These are phyloP conservation scores for Phylloporus rhodoxanthus DNA, from an alignment of 768 basidiomycete genomes.

Conservation along the genomic window DNA sequence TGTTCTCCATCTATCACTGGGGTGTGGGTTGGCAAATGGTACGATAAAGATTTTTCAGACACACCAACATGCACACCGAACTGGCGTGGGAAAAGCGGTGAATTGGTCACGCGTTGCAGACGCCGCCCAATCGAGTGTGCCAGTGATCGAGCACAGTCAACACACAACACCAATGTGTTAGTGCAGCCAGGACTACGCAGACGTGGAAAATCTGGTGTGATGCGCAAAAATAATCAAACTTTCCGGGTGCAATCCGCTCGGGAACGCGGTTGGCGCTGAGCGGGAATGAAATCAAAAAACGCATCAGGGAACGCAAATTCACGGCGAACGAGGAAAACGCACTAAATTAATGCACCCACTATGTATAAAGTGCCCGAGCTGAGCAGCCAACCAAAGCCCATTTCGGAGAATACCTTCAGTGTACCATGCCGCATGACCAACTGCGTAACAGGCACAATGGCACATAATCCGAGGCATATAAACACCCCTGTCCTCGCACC, in stretches of 20 bases:
- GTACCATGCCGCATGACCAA: constrained; percentile 55
- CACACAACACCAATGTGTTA: constrained; percentile 58
- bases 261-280: constrained; percentile 79
- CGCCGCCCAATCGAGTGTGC: constrained; percentile 33
- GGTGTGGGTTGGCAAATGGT: constrained; percentile 16
- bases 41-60: constrained; percentile 20
- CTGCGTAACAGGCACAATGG: constrained; percentile 65
- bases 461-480: constrained; percentile 68
- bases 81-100: constrained; percentile 22
- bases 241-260: constrained; percentile 67
- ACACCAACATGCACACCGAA: constrained; percentile 12
- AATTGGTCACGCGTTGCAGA: constrained; percentile 21
- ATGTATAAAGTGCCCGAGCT: constrained; percentile 72
- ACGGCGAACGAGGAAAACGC: constrained; percentile 37
- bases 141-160: constrained; percentile 54
- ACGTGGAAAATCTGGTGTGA: constrained; percentile 91
- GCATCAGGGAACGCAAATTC: constrained; percentile 20
- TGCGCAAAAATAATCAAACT: constrained; percentile 71
- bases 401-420: constrained; percentile 45
- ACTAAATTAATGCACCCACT: constrained; percentile 77
- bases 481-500: constrained; percentile 75
- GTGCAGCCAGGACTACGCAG: constrained; percentile 67
- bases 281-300: constrained; percentile 30
- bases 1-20: constrained; percentile 23
- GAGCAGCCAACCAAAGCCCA: constrained; percentile 69